Evolutionary conservation across 1,284 basidiomycete genomes (phyloP).

Genomic region (Cryptococcus sp.): DNA sequence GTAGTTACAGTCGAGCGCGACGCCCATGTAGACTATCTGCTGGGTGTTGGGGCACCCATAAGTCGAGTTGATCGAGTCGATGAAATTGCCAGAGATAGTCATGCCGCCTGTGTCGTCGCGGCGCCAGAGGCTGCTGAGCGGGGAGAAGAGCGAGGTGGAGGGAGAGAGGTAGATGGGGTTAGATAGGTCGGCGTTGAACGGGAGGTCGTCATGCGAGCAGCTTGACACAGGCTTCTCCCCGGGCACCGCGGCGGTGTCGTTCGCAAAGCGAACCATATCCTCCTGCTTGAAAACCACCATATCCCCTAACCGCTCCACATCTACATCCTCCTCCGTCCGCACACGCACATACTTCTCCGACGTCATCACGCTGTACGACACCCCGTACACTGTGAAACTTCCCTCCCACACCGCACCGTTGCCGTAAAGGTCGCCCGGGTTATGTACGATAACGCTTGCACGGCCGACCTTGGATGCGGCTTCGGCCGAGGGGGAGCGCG

Average conservation of each 20-base stretch:
- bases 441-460: conserved; percentile 67
- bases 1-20: conserved; percentile 85
- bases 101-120: conserved; percentile 37
- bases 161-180: conserved; percentile 33
- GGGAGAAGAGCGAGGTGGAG: conserved; percentile 3
- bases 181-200: conserved; percentile 62
- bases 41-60: conserved; percentile 71
- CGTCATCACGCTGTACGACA: conserved; percentile 70
- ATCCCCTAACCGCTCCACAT: conserved; percentile 66
- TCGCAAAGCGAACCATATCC: conserved; percentile 48
- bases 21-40: conserved; percentile 69
- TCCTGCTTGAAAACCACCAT: conserved; percentile 61
- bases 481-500: conserved; percentile 19
- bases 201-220: conserved; percentile 67
- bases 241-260: background rate
- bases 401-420: conserved; percentile 67
- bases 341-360: conserved; percentile 65
- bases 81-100: conserved; percentile 57
- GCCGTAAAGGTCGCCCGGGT: conserved; percentile 58
- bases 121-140: conserved; percentile 3
- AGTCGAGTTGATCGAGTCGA: conserved; percentile 62
- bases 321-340: conserved; percentile 54
- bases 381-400: conserved; percentile 65
- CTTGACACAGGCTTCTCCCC: no score
- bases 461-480: conserved; percentile 57